Evolutionary conservation across 768 basidiomycete genomes (phyloP).

Genomic region (Melanogaster broomeanus): DNA sequence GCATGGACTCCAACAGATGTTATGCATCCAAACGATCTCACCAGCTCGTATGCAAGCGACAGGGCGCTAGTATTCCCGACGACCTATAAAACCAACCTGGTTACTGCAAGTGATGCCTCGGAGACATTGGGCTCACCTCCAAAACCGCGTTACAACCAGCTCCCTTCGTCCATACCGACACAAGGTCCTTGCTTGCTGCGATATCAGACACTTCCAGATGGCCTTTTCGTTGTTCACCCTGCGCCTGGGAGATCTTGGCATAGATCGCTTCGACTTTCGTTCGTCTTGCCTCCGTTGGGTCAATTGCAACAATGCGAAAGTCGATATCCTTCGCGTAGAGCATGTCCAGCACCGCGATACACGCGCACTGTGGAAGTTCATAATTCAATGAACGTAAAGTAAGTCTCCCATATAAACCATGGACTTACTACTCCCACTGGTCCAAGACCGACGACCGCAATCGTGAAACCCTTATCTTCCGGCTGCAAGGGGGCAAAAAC

Average conservation of each 20-base stretch:
- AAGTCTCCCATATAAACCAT: background rate
- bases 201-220: constrained; percentile 52
- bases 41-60: constrained; percentile 65
- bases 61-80: constrained; percentile 71
- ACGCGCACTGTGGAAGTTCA: constrained; percentile 47
- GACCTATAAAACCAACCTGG: constrained; percentile 41
- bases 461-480: constrained; percentile 54
- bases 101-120: background rate
- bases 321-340: constrained; percentile 45
- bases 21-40: constrained; percentile 75
- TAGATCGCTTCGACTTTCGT: constrained; percentile 63
- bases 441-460: constrained; percentile 74
- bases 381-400: background rate
- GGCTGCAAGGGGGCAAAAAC: constrained; percentile 32
- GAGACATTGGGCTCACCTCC: constrained; percentile 46
- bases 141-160: constrained; percentile 66
- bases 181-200: constrained; percentile 50
- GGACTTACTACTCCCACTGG: constrained; percentile 68
- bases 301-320: constrained; percentile 64
- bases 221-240: constrained; percentile 28
- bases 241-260: constrained; percentile 47
- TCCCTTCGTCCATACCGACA: constrained; percentile 53
- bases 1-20: constrained; percentile 76
- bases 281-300: constrained; percentile 57
- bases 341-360: constrained; percentile 63